phyloP scores from a whole-genome alignment of 768 basidiomycete species.

The Russula brevipes region DNA sequence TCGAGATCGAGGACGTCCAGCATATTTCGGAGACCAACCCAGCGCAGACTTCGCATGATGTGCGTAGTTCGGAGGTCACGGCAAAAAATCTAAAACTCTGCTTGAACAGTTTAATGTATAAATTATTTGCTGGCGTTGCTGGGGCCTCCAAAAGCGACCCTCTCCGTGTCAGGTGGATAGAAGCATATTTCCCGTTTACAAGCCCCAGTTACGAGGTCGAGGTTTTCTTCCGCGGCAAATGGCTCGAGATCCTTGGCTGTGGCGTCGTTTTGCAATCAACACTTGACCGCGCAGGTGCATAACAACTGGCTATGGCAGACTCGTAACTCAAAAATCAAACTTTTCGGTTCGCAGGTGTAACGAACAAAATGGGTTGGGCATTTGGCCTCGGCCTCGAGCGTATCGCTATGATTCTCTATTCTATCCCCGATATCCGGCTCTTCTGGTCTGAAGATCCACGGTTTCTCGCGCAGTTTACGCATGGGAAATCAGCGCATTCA shows the following conservation, averaged over 20 bases:
- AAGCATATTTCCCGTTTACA: conserved; percentile 97
- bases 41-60: conserved; percentile 72
- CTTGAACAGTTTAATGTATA: conserved; percentile 78
- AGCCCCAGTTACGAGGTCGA: conserved; percentile 98
- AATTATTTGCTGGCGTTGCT: conserved; percentile 65
- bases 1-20: conserved; percentile 83
- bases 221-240: conserved; percentile 91
- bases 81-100: conserved; percentile 85
- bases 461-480: conserved; percentile 81
- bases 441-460: conserved; percentile 93
- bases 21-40: conserved; percentile 73
- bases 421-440: conserved; percentile 94
- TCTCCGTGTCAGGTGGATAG: conserved; percentile 91
- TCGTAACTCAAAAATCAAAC: neutral
- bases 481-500: conserved; percentile 78
- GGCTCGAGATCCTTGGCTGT: conserved; percentile 93
- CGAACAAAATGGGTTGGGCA: conserved; percentile 91
- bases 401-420: conserved; percentile 96
- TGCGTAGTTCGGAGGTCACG: conserved; percentile 63
- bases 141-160: conserved; percentile 57
- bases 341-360: conserved; percentile 47
- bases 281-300: conserved; percentile 78
- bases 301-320: neutral
- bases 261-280: conserved; percentile 91
- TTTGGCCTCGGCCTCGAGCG: conserved; percentile 96